A percentile compares a stretch with the other conserved stretches of the same genome.
Evolutionary conservation across 2,329 filamentous ascomycete species (phyloP).

Genomic region (Rhynchosporium secalis): DNA sequence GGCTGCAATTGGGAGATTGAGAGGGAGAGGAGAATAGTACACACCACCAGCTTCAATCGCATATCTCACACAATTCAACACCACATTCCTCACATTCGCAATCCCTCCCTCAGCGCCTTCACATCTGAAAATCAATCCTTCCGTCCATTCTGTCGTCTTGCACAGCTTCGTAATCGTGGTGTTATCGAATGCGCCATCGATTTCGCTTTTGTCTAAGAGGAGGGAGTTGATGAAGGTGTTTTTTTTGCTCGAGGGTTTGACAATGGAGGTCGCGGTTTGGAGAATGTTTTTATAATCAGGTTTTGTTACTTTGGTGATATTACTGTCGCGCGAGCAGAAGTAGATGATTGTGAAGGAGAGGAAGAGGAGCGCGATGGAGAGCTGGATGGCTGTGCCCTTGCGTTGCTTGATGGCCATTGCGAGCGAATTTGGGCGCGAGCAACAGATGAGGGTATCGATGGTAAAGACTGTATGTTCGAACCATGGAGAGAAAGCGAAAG

Average conservation of each 20-base stretch:
- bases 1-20: neutral
- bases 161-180: slow-evolving; percentile 35
- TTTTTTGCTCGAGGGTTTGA: slow-evolving; percentile 12
- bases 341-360: slow-evolving; percentile 9
- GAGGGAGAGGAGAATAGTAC: slow-evolving; percentile 26
- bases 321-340: slow-evolving; percentile 8
- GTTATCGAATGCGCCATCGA: slow-evolving; percentile 28
- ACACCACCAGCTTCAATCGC: slow-evolving; percentile 50
- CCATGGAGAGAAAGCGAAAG: too few species aligned
- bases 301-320: neutral
- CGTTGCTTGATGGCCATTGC: too few species aligned
- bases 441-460: too few species aligned
- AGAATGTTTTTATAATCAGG: neutral
- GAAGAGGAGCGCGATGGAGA: slow-evolving; percentile 11
- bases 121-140: slow-evolving; percentile 47
- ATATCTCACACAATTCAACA: slow-evolving; percentile 48
- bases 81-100: slow-evolving; percentile 46
- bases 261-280: neutral
- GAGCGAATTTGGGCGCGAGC: too few species aligned
- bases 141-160: slow-evolving; percentile 43
- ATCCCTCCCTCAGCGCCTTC: slow-evolving; percentile 46
- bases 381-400: slow-evolving; percentile 11
- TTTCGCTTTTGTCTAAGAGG: slow-evolving; percentile 14
- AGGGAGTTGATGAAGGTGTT: slow-evolving; percentile 16
- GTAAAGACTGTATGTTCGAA: too few species aligned